Evolutionary conservation across 2,329 filamentous ascomycete species (phyloP).

Genomic region (Xylaria sp.): DNA sequence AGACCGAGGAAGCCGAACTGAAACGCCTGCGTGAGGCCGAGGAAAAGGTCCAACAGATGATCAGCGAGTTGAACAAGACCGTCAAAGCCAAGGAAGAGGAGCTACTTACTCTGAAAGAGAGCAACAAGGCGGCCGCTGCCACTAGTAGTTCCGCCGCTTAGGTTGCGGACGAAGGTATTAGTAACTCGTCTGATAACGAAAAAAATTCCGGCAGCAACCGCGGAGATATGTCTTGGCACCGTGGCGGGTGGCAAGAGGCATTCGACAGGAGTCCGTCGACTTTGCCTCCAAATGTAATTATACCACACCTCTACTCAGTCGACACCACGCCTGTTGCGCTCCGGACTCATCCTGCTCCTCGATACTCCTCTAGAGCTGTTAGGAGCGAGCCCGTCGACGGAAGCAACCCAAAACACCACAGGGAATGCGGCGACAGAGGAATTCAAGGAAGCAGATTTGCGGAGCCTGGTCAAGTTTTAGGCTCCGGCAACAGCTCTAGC

Average conservation of each 20-base stretch:
- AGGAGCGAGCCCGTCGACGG: background rate
- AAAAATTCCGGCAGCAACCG: background rate
- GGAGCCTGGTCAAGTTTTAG: background rate
- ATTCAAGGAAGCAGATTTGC: too few species aligned
- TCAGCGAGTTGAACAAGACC: slow-evolving; percentile 62
- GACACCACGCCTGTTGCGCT: background rate
- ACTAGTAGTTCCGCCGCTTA: slow-evolving; percentile 30
- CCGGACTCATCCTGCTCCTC: background rate
- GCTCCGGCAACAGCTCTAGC: background rate
- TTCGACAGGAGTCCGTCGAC: background rate
- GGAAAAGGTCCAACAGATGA: slow-evolving; percentile 66
- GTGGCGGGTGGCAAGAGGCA: background rate
- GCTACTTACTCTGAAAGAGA: slow-evolving; percentile 65
- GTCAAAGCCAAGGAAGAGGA: slow-evolving; percentile 69
- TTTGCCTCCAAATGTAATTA: background rate
- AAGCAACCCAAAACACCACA: background rate
- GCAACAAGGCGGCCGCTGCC: slow-evolving; percentile 51
- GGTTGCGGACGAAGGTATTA: slow-evolving; percentile 16
- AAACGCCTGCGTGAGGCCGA: slow-evolving; percentile 67
- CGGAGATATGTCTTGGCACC: background rate
- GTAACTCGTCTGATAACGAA: background rate
- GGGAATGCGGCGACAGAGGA: background rate
- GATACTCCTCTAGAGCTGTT: background rate
- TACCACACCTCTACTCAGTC: background rate
- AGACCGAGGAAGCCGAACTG: slow-evolving; percentile 69